Evolutionary conservation across 192 early-diverging fungal genomes (phyloP), one percentile per base, ranked within the genome.

Genomic region (Backusella tarrabulga): DNA sequence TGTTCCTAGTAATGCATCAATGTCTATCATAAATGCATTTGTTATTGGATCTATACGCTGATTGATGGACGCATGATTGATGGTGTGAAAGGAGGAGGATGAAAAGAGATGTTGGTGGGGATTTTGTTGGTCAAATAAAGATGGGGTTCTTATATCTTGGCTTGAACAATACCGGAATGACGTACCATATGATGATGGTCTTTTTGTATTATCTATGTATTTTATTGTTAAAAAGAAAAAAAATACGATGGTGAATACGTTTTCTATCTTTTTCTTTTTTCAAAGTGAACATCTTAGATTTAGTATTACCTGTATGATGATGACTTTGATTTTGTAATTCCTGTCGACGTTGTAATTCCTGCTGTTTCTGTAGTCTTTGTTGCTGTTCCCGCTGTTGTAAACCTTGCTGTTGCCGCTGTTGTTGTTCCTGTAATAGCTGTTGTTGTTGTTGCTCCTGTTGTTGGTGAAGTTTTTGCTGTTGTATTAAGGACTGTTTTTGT

Each of bases 101-200:
- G 70, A 72, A 44, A 77, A 77, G 4, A 77, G 34, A 34, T 77
- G 69, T 42, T 77, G 76, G 19, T 77, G 76, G 5, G 76, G 76
- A 12, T 77, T 77, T 41, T 72, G 76, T 63, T 63, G 56, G 12
- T 63, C 56, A 11, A 63, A 63, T 63, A 63, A 12, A 12, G 56
- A 29, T 23, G 8, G 23, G 12, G 23, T 12, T 63, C 56, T 63
- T 12, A 63, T 63, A 29, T 63, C 56, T 2, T 63, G 56, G 7
- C 26, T 63, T 12, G 56, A 63, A 14, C 56, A 63, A 29, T 29
- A 8, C 26, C 56, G 23, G 26, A 63, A 63, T 29, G 56, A 63
- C 12, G 56, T 63, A 5, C 56, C 56, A 63, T 63, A 63, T 3
- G 56, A 63, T 63, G 56, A 63, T 63, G 56, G 26, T 63, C 26